Percentiles rank a stretch among this genome's conserved stretches.
These are phyloP conservation scores for Neobulgaria alba DNA, from an alignment of 2,329 filamentous ascomycete genomes.

Conservation along the genomic window DNA sequence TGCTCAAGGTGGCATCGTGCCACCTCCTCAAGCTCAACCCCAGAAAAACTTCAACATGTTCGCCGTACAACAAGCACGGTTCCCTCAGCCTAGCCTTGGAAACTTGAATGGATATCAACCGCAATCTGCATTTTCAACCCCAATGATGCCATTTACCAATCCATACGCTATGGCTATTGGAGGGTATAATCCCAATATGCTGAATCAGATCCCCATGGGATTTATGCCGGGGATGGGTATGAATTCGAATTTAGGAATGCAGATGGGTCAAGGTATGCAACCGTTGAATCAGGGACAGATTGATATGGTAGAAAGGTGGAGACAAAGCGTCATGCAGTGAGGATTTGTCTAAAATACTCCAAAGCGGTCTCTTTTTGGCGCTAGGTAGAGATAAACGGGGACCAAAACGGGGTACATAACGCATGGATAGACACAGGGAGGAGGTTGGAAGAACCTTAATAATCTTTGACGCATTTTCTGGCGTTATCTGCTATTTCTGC, in stretches of 20 bases:
- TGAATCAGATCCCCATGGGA: slow-evolving; percentile 11
- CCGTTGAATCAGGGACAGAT: slow-evolving; percentile 26
- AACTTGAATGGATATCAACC: slow-evolving; percentile 8
- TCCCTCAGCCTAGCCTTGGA: slow-evolving; percentile 20
- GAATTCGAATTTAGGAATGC: slow-evolving; percentile 14
- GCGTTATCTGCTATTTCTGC: too few relatives aligned
- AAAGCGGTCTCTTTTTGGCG: too few relatives aligned
- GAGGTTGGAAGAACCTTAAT: too few relatives aligned
- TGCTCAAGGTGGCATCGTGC: slow-evolving; percentile 15
- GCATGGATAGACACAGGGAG: background rate
- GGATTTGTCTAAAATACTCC: background rate
- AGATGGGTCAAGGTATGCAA: slow-evolving; percentile 15
- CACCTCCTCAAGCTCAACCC: slow-evolving; percentile 5
- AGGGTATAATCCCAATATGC: background rate
- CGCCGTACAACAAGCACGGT: slow-evolving; percentile 1
- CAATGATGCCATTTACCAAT: slow-evolving; percentile 19
- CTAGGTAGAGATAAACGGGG: too few relatives aligned
- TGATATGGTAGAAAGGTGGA: slow-evolving; percentile 31
- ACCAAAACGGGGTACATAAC: background rate
- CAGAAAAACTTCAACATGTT: background rate
- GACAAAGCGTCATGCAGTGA: slow-evolving; percentile 29
- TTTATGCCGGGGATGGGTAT: slow-evolving; percentile 11
- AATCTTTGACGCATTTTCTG: too few relatives aligned
- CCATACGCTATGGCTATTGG: slow-evolving; percentile 12
- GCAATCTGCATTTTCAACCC: slow-evolving; percentile 7